Conservation (phyloP, 768 basidiomycete species). For the Chalciporus pseudorubinellus region DNA sequence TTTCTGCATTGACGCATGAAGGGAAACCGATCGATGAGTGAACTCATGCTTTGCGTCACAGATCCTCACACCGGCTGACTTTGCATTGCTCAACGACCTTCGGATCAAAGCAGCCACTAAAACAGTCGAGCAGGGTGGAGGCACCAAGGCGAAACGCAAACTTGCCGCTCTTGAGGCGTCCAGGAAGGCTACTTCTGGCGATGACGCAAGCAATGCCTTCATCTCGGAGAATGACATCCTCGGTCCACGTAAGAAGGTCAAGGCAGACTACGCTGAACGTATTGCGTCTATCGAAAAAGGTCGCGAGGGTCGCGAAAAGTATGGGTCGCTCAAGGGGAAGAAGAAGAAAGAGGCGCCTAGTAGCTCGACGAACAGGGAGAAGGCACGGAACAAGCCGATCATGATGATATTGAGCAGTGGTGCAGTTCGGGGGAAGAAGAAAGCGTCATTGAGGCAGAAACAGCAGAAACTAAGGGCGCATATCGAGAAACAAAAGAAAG, state of each 20-base stretch:
- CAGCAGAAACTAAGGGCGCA: slow-evolving; percentile 76
- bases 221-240: slow-evolving; percentile 90
- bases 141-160: slow-evolving; percentile 84
- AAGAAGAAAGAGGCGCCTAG: slow-evolving; percentile 79
- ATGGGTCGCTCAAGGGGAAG: slow-evolving; percentile 87
- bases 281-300: slow-evolving; percentile 91
- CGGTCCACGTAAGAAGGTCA: slow-evolving; percentile 90
- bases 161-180: slow-evolving; percentile 75
- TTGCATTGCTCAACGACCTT: slow-evolving; percentile 86
- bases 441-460: slow-evolving; percentile 76
- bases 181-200: slow-evolving; percentile 51
- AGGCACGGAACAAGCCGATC: slow-evolving; percentile 89
- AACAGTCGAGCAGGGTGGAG: slow-evolving; percentile 66
- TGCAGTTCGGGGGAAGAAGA: slow-evolving; percentile 80
- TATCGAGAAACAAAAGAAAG: slow-evolving; percentile 67
- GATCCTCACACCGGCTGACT: slow-evolving; percentile 98
- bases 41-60: slow-evolving; percentile 27
- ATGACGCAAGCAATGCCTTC: slow-evolving; percentile 49
- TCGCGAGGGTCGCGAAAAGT: slow-evolving; percentile 93
- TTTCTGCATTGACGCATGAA: too few relatives aligned
- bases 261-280: slow-evolving; percentile 91
- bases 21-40: too few relatives aligned
- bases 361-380: slow-evolving; percentile 89
- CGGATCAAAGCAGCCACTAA: slow-evolving; percentile 74
- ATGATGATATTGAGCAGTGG: slow-evolving; percentile 88